Conservation (phyloP, 768 basidiomycete genomes). For the Ephemerocybe angulata region DNA sequence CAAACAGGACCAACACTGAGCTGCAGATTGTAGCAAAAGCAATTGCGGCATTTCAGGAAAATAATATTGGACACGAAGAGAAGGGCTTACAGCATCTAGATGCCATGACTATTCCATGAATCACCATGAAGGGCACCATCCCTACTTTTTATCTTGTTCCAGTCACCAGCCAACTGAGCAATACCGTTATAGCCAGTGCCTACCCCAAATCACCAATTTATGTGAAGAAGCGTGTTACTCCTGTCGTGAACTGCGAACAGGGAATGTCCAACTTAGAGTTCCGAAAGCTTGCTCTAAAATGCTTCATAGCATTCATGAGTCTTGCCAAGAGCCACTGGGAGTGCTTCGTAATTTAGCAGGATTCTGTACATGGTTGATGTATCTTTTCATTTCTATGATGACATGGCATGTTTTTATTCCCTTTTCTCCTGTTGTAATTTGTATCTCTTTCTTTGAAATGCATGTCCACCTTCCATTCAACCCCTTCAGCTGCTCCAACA, state of each 20-base stretch:
- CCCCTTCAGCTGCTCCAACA: too few species aligned
- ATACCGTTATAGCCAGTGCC: slow-evolving; percentile 19
- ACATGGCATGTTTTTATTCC: too few species aligned
- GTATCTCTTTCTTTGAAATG: too few species aligned
- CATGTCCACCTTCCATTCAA: too few species aligned
- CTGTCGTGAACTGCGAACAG: slow-evolving; percentile 10
- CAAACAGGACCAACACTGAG: too few species aligned
- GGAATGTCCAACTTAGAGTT: slow-evolving; percentile 28
- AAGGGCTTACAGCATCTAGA: slow-evolving; percentile 14
- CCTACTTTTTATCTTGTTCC: slow-evolving; percentile 33
- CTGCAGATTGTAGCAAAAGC: slow-evolving; percentile 24
- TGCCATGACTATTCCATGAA: slow-evolving; percentile 29
- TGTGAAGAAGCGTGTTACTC: slow-evolving; percentile 24
- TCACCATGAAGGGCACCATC: slow-evolving; percentile 29
- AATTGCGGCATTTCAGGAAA: slow-evolving; percentile 29
- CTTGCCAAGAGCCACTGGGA: slow-evolving; percentile 26
- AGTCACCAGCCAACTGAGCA: slow-evolving; percentile 27
- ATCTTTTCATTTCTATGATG: too few species aligned
- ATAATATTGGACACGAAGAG: slow-evolving; percentile 20
- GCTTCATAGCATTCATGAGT: slow-evolving; percentile 25
- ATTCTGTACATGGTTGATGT: too few species aligned
- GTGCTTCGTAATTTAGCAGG: background rate
- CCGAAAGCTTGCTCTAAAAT: slow-evolving; percentile 22
- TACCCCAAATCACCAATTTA: slow-evolving; percentile 18
- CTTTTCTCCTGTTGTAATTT: too few species aligned